Evolutionary conservation across 495 filamentous ascomycete species (phyloP), one percentile per base, ranked within the genome.

Genomic region (Penicillium ucsense): DNA sequence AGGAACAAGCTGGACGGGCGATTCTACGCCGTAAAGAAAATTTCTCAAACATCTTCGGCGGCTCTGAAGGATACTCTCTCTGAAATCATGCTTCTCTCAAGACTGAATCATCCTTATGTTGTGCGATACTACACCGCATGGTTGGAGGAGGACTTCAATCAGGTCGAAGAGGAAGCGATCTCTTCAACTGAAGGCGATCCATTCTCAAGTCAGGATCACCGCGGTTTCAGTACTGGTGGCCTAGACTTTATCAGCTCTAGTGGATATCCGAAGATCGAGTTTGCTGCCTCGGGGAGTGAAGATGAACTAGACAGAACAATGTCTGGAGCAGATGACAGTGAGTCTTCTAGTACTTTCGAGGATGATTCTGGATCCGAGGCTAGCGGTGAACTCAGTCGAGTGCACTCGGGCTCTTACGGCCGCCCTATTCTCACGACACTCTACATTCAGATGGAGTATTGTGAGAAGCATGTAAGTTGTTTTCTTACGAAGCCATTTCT

Each of bases 401-500:
- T 58, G 43, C 62, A 59, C 38, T 71, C 68, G 8, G 65, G 66
- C 36, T 70, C 72, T 10, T 61, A 71, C 46, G 55, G 58, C 12
- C 43, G 72, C 31, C 65, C 73, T 6, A 56, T 74, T 29, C 71
- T 71, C 41, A 79, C 78, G 6, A 80, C 79, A 1, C 75, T 91
- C 1, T 91, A 89, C 59, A 91, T 91, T 50, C 84, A 87, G 51
- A 98, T 98, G 92, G 91, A 97, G 56, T 95, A 95, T 59, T 97
- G 94, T 60, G 92, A 96, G 61, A 89, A 86, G 56, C 82, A 88
- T 60, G 84, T 87, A 68, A 65, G 78, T 69, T 43, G 31, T 38
- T 11, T 4, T 5, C 12, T 29, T 27, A 41, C 30, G 41, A 12
- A 7, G 43, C 46, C 4, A 8, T 36, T 4, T 37, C 32, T 29